phyloP scores from a whole-genome alignment of 2,329 filamentous ascomycete genomes.

The Xylaria sp. region DNA sequence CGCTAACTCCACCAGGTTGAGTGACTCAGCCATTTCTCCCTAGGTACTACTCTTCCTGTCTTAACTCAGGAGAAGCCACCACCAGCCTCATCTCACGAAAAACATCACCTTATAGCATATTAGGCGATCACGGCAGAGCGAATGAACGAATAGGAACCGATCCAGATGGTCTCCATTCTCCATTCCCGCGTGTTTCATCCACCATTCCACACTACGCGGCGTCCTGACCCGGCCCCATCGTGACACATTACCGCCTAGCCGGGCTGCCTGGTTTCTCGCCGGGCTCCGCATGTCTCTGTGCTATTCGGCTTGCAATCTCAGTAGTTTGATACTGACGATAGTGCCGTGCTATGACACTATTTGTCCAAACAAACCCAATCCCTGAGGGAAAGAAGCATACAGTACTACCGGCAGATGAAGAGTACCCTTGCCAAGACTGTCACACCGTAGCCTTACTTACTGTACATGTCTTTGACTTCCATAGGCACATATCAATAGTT shows the following conservation, averaged over 20 bases:
- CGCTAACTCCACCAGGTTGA: slow-evolving; percentile 34
- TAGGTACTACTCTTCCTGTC: not conserved
- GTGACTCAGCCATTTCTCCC: slow-evolving; percentile 40
- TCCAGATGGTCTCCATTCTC: slow-evolving; percentile 28
- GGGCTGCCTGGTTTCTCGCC: slow-evolving; percentile 8
- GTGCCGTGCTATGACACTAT: not conserved
- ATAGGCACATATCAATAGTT: slow-evolving; percentile 14
- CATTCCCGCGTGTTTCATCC: slow-evolving; percentile 32
- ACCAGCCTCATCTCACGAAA: slow-evolving; percentile 19
- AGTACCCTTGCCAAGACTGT: not conserved
- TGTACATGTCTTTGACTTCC: slow-evolving; percentile 21
- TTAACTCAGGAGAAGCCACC: slow-evolving; percentile 13
- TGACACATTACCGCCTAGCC: slow-evolving; percentile 29
- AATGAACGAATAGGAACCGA: slow-evolving; percentile 38
- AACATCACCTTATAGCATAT: slow-evolving; percentile 17
- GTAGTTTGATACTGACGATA: not conserved
- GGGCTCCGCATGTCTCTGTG: slow-evolving; percentile 22
- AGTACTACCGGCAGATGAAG: not conserved
- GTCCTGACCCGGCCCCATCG: slow-evolving; percentile 24
- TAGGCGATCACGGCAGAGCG: slow-evolving; percentile 14
- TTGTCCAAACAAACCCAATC: not conserved
- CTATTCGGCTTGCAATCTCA: slow-evolving; percentile 13
- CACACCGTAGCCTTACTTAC: slow-evolving; percentile 11
- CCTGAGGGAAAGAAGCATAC: not conserved
- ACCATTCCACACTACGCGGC: slow-evolving; percentile 34